A percentile compares a stretch with the other conserved stretches of the same genome.
These are phyloP conservation scores for Echites panduratus DNA, from an alignment of 257 asterid species.

Conservation along the genomic window DNA sequence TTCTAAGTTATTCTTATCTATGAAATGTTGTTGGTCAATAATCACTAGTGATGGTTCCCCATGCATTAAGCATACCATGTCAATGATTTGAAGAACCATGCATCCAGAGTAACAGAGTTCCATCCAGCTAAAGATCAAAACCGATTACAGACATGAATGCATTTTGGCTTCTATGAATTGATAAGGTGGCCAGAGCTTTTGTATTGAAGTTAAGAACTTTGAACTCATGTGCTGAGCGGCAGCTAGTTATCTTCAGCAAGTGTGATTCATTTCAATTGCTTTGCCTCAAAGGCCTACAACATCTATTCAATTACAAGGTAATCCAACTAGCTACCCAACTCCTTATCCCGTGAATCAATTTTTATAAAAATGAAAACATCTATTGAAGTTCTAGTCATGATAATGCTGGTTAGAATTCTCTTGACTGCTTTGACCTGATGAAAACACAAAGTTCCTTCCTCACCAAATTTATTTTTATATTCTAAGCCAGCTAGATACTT, in stretches of 20 bases:
- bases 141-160: too few species aligned
- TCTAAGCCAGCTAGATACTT: too few species aligned
- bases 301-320: background rate
- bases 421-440: background rate
- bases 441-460: background rate
- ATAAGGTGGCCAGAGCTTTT: too few species aligned
- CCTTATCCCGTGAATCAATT: background rate
- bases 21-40: background rate
- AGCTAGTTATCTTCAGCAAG: background rate
- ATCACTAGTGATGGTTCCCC: background rate
- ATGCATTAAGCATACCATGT: background rate
- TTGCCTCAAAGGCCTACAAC: background rate
- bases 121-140: background rate
- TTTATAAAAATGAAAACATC: too few species aligned
- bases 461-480: background rate
- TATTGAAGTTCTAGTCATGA: background rate
- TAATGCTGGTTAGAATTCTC: background rate
- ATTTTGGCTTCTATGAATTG: too few species aligned
- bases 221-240: background rate
- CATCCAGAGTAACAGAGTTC: background rate
- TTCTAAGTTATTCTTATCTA: background rate
- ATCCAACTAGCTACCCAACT: background rate
- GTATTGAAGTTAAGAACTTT: too few species aligned
- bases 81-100: background rate
- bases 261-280: background rate